phyloP scores from a whole-genome alignment of 108 stramenopile genomes.

The Cyclostephanos tholiformis region DNA sequence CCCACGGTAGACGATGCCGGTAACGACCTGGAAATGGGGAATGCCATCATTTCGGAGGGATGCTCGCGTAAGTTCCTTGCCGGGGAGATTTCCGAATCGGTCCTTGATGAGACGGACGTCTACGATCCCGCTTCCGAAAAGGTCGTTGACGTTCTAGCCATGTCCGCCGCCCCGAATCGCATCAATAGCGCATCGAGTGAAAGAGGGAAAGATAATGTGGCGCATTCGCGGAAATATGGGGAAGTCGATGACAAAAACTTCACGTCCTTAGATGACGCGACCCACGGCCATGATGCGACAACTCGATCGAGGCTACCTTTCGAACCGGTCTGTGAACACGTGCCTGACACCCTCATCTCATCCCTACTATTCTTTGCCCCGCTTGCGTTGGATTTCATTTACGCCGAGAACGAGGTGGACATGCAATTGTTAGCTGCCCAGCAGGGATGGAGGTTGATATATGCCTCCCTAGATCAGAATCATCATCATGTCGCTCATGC shows the following conservation, averaged over 20 bases:
- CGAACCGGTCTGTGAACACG: conserved; percentile 70
- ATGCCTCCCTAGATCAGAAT: conserved; percentile 78
- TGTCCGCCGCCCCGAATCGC: conserved; percentile 14
- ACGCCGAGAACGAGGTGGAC: conserved; percentile 85
- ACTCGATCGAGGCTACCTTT: conserved; percentile 30
- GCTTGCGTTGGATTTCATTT: conserved; percentile 90
- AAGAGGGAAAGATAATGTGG: too few species aligned
- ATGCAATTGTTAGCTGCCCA: conserved; percentile 92
- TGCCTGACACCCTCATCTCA: conserved; percentile 60
- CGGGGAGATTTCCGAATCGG: conserved; percentile 26
- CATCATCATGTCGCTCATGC: conserved; percentile 58
- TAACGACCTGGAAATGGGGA: conserved; percentile 30
- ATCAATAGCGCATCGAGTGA: too few species aligned
- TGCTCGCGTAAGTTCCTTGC: not conserved
- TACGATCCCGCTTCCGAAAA: conserved; percentile 44
- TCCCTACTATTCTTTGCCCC: conserved; percentile 87
- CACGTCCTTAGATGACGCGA: not conserved
- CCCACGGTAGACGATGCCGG: conserved; percentile 1
- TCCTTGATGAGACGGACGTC: conserved; percentile 55
- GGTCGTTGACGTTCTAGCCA: conserved; percentile 36
- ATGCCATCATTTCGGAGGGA: conserved; percentile 26
- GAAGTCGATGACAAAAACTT: not conserved
- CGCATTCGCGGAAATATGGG: not conserved
- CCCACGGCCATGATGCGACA: not conserved
- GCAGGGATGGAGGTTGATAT: conserved; percentile 86